Percentiles rank a stretch among this genome's conserved stretches.
Conservation (phyloP, 306 rosid genomes). For the Rosa lucieae region DNA sequence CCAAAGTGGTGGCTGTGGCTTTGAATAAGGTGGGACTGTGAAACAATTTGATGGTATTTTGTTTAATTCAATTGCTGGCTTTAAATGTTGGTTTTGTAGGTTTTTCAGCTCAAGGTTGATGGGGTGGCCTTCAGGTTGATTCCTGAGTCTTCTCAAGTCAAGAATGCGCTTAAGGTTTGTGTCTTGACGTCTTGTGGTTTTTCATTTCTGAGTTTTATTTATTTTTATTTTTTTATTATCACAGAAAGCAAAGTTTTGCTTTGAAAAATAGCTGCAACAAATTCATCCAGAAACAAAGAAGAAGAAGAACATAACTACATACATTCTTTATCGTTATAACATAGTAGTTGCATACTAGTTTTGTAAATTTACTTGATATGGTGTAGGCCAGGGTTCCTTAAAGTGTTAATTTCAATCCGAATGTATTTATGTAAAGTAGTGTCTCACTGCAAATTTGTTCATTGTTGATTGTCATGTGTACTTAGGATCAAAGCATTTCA, state of each 20-base stretch:
- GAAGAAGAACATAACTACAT: neutral
- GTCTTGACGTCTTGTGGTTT: neutral
- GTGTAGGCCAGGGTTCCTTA: neutral
- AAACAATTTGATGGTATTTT: neutral
- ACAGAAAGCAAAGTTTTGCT: too few species aligned
- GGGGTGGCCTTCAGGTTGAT: slow-evolving; percentile 89
- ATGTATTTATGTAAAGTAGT: neutral
- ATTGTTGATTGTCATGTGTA: neutral
- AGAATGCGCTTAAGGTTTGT: slow-evolving; percentile 67
- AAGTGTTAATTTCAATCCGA: too few species aligned
- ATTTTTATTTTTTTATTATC: too few species aligned
- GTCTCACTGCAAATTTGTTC: neutral
- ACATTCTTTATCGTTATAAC: neutral
- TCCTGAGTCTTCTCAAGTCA: slow-evolving; percentile 78
- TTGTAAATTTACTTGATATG: neutral
- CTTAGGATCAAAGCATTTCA: neutral
- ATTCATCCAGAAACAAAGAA: too few species aligned
- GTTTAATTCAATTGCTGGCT: neutral
- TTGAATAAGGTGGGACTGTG: slow-evolving; percentile 60
- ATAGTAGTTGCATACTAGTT: neutral
- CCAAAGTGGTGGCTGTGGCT: slow-evolving; percentile 90
- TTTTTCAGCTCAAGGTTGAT: slow-evolving; percentile 80
- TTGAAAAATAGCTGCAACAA: neutral
- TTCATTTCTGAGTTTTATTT: neutral
- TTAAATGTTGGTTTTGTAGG: slow-evolving; percentile 37